phyloP scores from a whole-genome alignment of 148 eudicot species.

The Euryodendron excelsum region DNA sequence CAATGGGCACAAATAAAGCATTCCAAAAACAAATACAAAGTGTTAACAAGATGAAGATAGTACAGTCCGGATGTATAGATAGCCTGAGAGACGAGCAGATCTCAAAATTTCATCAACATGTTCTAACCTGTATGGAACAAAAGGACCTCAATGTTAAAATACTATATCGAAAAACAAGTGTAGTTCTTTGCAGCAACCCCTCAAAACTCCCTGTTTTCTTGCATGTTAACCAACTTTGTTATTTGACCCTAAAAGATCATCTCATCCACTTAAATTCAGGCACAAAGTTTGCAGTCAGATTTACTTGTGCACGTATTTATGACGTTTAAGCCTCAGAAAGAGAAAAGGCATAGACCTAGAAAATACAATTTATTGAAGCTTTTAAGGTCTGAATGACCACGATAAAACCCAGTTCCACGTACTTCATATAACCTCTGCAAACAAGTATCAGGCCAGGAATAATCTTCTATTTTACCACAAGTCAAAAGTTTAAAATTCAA shows the following conservation, averaged over 20 bases:
- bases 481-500: neutral
- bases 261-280: neutral
- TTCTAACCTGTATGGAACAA: slow-evolving; percentile 55
- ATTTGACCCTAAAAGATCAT: neutral
- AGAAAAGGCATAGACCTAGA: neutral
- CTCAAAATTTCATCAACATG: slow-evolving; percentile 74
- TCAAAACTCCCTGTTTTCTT: neutral
- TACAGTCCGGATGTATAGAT: slow-evolving; percentile 71
- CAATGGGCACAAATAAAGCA: neutral
- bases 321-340: too few relatives aligned
- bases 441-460: neutral
- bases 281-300: neutral
- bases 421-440: neutral
- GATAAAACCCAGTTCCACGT: neutral
- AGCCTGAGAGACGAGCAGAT: slow-evolving; percentile 77
- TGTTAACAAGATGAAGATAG: slow-evolving; percentile 9
- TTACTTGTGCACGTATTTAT: neutral
- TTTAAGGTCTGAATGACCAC: neutral
- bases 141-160: neutral
- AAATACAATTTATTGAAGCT: neutral
- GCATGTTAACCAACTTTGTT: neutral
- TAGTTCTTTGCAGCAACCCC: neutral
- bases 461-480: neutral
- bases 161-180: neutral
- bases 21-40: neutral